phyloP scores from a whole-genome alignment of 2,329 filamentous ascomycete genomes.

The Zelopaecilomyces penicillatus region DNA sequence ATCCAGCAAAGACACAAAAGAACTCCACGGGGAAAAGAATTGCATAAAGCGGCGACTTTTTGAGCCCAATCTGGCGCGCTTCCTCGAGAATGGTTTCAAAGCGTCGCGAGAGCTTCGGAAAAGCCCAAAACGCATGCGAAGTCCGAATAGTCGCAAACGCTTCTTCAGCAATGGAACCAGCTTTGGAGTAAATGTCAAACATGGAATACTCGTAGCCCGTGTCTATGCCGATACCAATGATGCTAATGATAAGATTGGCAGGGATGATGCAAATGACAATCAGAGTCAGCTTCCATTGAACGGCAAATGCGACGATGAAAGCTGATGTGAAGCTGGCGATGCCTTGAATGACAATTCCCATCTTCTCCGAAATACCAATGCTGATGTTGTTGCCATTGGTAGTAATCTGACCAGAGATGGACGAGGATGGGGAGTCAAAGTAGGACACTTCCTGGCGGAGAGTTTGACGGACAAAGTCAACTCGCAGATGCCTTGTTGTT shows the following conservation, averaged over 20 bases:
- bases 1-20: constrained; percentile 39
- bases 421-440: constrained; percentile 41
- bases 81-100: constrained; percentile 35
- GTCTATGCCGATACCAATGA: constrained; percentile 30
- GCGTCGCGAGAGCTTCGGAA: constrained; percentile 31
- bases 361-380: constrained; percentile 36
- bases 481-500: constrained; percentile 27
- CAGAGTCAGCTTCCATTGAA: constrained; percentile 35
- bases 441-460: constrained; percentile 46
- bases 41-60: constrained; percentile 35
- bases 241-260: constrained; percentile 31
- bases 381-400: constrained; percentile 39
- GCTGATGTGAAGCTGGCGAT: constrained; percentile 31
- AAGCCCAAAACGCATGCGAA: constrained; percentile 42
- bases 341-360: constrained; percentile 33
- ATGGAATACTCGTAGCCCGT: constrained; percentile 34
- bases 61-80: constrained; percentile 29
- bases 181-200: constrained; percentile 33
- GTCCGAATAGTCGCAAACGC: constrained; percentile 40
- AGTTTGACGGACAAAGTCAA: constrained; percentile 29
- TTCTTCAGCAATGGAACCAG: constrained; percentile 39
- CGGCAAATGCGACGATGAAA: constrained; percentile 31
- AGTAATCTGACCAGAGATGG: constrained; percentile 37
- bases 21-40: constrained; percentile 37
- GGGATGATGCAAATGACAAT: constrained; percentile 38